These are phyloP conservation scores for Camellia granthamiana DNA, from an alignment of 148 eudicot genomes.

Conservation along the genomic window DNA sequence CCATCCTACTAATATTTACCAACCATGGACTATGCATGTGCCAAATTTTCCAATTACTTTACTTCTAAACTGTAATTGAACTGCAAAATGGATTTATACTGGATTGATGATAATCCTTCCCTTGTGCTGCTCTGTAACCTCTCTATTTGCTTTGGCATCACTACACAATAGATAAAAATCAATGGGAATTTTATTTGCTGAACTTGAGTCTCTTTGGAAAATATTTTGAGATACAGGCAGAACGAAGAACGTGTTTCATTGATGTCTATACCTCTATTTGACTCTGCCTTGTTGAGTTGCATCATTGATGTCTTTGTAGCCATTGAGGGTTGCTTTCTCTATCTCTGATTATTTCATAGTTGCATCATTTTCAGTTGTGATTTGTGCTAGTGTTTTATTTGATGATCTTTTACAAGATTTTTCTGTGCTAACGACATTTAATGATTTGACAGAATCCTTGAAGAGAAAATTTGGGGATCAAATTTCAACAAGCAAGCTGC, in stretches of 20 bases:
- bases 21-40: neutral
- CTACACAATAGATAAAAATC: too few species aligned
- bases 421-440: neutral
- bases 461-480: constrained; percentile 21
- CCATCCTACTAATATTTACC: neutral
- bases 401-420: neutral
- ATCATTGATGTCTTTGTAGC: neutral
- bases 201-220: too few species aligned
- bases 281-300: neutral
- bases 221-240: too few species aligned
- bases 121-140: too few species aligned
- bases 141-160: too few species aligned
- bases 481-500: constrained; percentile 18
- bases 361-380: neutral
- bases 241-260: too few species aligned
- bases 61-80: neutral
- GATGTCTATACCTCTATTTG: neutral
- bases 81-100: too few species aligned
- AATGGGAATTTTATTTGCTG: too few species aligned
- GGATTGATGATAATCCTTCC: too few species aligned
- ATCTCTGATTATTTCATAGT: neutral
- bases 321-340: neutral
- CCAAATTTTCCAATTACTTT: neutral
- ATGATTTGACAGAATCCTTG: constrained; percentile 25
- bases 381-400: neutral